Evolutionary conservation across 2,329 filamentous ascomycete species (phyloP).

Genomic region (Exophiala aquamarina): DNA sequence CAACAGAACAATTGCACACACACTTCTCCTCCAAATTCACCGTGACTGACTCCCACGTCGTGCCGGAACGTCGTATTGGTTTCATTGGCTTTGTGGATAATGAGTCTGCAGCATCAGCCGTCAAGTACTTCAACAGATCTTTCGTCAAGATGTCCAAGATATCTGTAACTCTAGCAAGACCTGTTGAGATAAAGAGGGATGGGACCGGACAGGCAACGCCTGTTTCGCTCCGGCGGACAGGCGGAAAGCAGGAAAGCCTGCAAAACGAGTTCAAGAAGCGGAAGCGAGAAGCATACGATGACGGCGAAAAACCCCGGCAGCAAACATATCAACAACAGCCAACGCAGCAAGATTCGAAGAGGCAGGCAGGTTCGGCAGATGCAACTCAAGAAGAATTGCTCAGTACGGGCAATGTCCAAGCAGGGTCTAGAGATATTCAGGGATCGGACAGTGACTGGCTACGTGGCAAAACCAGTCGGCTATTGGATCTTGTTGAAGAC

Average conservation of each 20-base stretch:
- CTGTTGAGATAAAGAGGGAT: slow-evolving; percentile 55
- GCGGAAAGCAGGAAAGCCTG: neutral
- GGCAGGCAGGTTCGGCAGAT: neutral
- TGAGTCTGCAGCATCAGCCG: slow-evolving; percentile 76
- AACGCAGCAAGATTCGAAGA: neutral
- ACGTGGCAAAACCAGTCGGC: slow-evolving; percentile 79
- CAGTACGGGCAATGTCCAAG: neutral
- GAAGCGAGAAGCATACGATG: slow-evolving; percentile 13
- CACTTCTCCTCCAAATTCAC: slow-evolving; percentile 78
- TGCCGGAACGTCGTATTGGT: slow-evolving; percentile 85
- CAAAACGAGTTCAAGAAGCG: slow-evolving; percentile 12
- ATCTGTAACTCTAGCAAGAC: slow-evolving; percentile 79
- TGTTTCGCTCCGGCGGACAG: slow-evolving; percentile 10
- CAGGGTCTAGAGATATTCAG: neutral
- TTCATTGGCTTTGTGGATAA: slow-evolving; percentile 90
- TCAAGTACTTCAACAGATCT: slow-evolving; percentile 92
- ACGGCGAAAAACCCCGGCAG: slow-evolving; percentile 7
- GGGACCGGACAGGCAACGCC: slow-evolving; percentile 19
- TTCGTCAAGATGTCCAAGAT: slow-evolving; percentile 97
- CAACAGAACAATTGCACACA: slow-evolving; percentile 80
- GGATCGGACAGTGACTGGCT: slow-evolving; percentile 87
- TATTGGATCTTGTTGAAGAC: slow-evolving; percentile 80
- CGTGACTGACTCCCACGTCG: slow-evolving; percentile 89
- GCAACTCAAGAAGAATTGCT: neutral
- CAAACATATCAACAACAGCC: neutral